Percentiles rank a stretch among this genome's conserved stretches.
Conservation (phyloP, 2,329 filamentous ascomycete species). For the Fusarium incarnatum region DNA sequence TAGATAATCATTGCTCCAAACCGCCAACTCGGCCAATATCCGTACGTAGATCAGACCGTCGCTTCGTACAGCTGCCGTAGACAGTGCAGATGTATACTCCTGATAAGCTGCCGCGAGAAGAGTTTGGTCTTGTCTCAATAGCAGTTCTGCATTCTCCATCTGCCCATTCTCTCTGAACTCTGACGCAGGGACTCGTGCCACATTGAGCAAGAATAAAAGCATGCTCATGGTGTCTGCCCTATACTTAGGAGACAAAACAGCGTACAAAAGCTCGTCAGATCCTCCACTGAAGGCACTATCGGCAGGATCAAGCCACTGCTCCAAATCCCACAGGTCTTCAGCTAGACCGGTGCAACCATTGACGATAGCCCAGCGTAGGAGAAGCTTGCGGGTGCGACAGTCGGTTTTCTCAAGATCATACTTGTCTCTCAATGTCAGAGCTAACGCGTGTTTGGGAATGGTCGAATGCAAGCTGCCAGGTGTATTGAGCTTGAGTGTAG, state of each 20-base stretch:
- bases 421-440: background rate
- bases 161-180: background rate
- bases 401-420: background rate
- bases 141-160: background rate
- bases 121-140: background rate
- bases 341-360: background rate
- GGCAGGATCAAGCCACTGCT: background rate
- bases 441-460: background rate
- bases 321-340: background rate
- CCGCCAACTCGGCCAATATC: background rate
- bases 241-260: background rate
- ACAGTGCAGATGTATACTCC: background rate
- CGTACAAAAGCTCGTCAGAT: background rate
- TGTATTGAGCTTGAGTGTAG: background rate
- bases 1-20: background rate
- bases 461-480: background rate
- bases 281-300: background rate
- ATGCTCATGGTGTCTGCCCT: background rate
- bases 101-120: background rate
- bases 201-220: background rate
- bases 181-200: background rate
- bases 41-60: background rate
- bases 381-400: background rate
- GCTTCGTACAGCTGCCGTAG: background rate
- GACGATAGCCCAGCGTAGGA: background rate